Conservation (phyloP, 768 basidiomycete species). For the Leccinellum rugosiceps region DNA sequence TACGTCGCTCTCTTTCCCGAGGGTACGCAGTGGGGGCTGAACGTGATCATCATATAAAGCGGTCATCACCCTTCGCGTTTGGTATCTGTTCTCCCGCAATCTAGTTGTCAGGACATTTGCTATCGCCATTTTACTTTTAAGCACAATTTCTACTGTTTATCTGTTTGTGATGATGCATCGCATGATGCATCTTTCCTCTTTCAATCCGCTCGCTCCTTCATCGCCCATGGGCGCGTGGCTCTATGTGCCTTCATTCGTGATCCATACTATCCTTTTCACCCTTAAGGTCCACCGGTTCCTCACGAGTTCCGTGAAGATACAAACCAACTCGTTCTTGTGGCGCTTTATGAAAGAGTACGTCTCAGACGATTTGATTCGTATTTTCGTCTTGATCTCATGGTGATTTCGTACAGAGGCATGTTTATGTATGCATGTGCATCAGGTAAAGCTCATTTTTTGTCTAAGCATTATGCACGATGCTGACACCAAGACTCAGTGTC, state of each 20-base stretch:
- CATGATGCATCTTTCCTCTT: too few relatives aligned
- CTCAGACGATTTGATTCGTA: too few relatives aligned
- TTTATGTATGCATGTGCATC: constrained; percentile 19
- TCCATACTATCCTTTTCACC: constrained; percentile 15
- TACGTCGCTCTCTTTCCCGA: background rate
- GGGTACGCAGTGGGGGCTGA: background rate
- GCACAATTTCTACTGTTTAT: too few relatives aligned
- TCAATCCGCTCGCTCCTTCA: background rate
- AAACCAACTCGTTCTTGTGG: constrained; percentile 7
- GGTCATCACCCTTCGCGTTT: constrained; percentile 15
- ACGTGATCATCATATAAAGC: constrained; percentile 3
- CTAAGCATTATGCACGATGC: too few relatives aligned
- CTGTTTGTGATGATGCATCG: too few relatives aligned
- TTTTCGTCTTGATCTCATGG: too few relatives aligned
- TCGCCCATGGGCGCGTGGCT: background rate
- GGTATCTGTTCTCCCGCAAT: constrained; percentile 15
- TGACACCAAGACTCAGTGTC: background rate
- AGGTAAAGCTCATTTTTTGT: constrained; percentile 4
- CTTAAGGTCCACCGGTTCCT: constrained; percentile 17
- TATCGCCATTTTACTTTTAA: background rate
- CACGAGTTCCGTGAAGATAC: background rate
- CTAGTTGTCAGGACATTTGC: constrained; percentile 1
- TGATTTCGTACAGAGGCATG: constrained; percentile 24
- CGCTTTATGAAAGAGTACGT: constrained; percentile 22
- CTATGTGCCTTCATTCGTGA: constrained; percentile 12